These are phyloP conservation scores for Furcasterigmium furcatum DNA, from an alignment of 2,329 filamentous ascomycete genomes.

Conservation along the genomic window DNA sequence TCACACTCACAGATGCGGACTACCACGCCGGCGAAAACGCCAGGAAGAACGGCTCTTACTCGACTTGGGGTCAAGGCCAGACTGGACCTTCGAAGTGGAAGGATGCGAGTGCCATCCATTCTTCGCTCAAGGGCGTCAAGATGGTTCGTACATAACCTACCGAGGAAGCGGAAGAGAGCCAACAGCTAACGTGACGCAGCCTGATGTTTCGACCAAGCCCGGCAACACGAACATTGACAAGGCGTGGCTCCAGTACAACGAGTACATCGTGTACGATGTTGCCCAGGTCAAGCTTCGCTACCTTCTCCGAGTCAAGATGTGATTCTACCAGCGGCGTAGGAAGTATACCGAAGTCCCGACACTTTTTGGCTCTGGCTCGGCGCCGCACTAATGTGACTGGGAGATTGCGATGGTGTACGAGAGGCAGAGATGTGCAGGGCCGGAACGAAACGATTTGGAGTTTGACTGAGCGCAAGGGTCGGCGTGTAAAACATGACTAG, in stretches of 20 bases:
- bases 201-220: slow-evolving; percentile 43
- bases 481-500: too few species aligned
- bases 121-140: slow-evolving; percentile 61
- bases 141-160: slow-evolving; percentile 48
- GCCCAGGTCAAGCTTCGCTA: slow-evolving; percentile 69
- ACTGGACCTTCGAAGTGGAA: slow-evolving; percentile 70
- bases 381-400: background rate
- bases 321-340: too few species aligned
- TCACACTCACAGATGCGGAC: slow-evolving; percentile 53
- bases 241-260: slow-evolving; percentile 62
- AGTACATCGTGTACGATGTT: slow-evolving; percentile 70
- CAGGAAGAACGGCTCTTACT: slow-evolving; percentile 54
- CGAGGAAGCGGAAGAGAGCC: background rate
- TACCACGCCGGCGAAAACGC: slow-evolving; percentile 64
- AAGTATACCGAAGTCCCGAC: too few species aligned
- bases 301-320: slow-evolving; percentile 60
- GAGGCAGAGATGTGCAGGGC: background rate
- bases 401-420: background rate
- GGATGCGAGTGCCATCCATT: slow-evolving; percentile 66
- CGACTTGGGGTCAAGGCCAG: slow-evolving; percentile 68
- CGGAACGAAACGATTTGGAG: background rate
- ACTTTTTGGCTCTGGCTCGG: background rate
- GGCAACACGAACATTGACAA: slow-evolving; percentile 41
- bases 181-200: slow-evolving; percentile 28
- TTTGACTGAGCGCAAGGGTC: too few species aligned